phyloP scores from a whole-genome alignment of 371 early-diverging fungal genomes.

The Mucor circinelloides region DNA sequence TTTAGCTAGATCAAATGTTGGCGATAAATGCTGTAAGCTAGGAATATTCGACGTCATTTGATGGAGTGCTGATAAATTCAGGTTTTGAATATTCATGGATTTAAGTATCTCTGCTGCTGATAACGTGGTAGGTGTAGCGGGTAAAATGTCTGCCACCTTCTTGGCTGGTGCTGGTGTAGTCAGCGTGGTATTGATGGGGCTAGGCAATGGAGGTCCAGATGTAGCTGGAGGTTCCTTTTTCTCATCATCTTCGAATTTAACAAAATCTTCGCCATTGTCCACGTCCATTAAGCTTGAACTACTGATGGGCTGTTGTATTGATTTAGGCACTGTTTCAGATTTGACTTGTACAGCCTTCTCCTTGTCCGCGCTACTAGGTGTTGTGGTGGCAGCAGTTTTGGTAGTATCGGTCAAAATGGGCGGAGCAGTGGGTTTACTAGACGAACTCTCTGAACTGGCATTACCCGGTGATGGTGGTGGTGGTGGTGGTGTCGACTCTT shows the following conservation, averaged over 20 bases:
- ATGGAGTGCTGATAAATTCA: slow-evolving; percentile 47
- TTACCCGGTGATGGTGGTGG: background rate
- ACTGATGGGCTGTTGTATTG: background rate
- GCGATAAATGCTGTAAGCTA: slow-evolving; percentile 34
- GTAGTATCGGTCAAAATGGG: background rate
- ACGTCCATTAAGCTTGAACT: slow-evolving; percentile 18
- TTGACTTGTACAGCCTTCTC: background rate
- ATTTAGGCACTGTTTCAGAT: background rate
- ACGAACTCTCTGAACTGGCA: background rate
- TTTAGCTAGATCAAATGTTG: slow-evolving; percentile 42
- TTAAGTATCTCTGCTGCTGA: slow-evolving; percentile 33
- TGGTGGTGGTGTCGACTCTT: too few relatives aligned
- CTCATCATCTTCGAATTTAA: slow-evolving; percentile 54
- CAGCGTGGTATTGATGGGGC: background rate
- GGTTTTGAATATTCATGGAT: slow-evolving; percentile 39
- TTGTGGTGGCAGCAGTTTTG: background rate
- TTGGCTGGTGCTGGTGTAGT: slow-evolving; percentile 2
- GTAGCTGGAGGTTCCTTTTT: slow-evolving; percentile 17
- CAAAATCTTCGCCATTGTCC: slow-evolving; percentile 44
- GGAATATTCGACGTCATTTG: slow-evolving; percentile 47
- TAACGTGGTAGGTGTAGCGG: slow-evolving; percentile 13
- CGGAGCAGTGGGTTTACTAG: too few relatives aligned
- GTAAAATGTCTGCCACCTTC: slow-evolving; percentile 16
- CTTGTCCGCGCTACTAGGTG: background rate
- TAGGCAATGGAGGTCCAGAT: background rate